Base-by-base conservation (phyloP, 78 protist species). In the Dictyostelium brefeldianum region DNA sequence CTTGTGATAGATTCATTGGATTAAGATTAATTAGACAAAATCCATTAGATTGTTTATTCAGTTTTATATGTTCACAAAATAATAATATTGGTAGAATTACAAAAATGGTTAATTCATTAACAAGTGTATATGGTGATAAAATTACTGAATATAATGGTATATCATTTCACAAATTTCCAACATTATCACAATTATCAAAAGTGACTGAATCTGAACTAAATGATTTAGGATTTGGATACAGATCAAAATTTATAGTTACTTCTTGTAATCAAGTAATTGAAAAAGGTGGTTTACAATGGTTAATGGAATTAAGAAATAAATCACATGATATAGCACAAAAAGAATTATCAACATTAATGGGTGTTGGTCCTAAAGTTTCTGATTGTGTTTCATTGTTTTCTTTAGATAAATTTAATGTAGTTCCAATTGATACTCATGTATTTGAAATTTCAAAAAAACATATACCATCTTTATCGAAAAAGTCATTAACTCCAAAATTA, bases 31-130 rank as follows among this genome's bases (percentile, higher is more conserved):
- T 91, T 5, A 62, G 95, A 50, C 98, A 98, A 80, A 94, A 81
- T 7, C 98, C 99, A 4, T 31, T 83, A 9, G 99, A 97, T 85
- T 93, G 96, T 75, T 89, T 97, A 78, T 89, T 98, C 69, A 84
- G 96, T 18, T 98, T 98, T 96, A 97, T 98, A 71, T 97, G 98
- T 94, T 94, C 98, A 47, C 95, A 96, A 36, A 97, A 97, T 94
- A 98, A 98, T 89, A 95, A 98, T 89, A 96, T 98, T 9, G 67
- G 70, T 4, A 81, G 99, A 64, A 97, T 97, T 89, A 74, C 95
- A 4, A 46, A 41, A 36, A 95, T 97, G 91, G 89, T 96, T 0
- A 57, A 70, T 2, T 31, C 69, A 0, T 43, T 79, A 7, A 15
- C 29, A 0, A 1, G 0, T 0, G 31, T 4, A 6, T 78, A 54